phyloP scores from a whole-genome alignment of 257 asterid species.

The Linaria vulgaris region DNA sequence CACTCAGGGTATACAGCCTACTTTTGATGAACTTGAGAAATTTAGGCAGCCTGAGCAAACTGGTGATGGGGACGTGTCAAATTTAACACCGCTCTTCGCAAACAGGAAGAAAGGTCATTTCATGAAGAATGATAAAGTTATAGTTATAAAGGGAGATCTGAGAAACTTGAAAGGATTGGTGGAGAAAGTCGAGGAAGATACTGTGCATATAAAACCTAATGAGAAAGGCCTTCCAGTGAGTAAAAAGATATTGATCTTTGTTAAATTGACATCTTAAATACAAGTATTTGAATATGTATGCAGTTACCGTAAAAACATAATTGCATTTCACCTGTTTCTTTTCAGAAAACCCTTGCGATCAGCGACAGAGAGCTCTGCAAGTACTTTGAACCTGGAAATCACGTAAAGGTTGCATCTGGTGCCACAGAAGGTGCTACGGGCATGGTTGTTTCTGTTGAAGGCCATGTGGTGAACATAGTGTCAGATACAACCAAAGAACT shows the following conservation, averaged over 20 bases:
- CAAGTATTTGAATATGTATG: not conserved
- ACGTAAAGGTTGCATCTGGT: conserved; percentile 90
- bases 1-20: conserved; percentile 76
- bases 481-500: conserved; percentile 97
- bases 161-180: conserved; percentile 84
- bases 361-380: conserved; percentile 88
- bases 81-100: conserved; percentile 80
- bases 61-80: conserved; percentile 83
- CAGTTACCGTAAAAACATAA: not conserved
- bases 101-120: conserved; percentile 93
- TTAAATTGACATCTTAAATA: conserved; percentile 1
- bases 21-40: conserved; percentile 95
- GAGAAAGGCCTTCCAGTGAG: conserved; percentile 78
- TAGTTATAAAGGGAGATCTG: conserved; percentile 89
- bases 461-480: conserved; percentile 90
- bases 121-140: conserved; percentile 92
- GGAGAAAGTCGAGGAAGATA: conserved; percentile 96
- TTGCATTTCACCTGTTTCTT: conserved; percentile 21
- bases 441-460: conserved; percentile 95
- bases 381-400: conserved; percentile 94
- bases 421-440: conserved; percentile 97
- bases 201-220: conserved; percentile 85
- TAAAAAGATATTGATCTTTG: conserved; percentile 12
- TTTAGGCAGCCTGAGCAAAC: conserved; percentile 75
- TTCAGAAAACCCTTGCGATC: conserved; percentile 78